Conservation (phyloP, 768 basidiomycete species). For the Inosperma sp. region DNA sequence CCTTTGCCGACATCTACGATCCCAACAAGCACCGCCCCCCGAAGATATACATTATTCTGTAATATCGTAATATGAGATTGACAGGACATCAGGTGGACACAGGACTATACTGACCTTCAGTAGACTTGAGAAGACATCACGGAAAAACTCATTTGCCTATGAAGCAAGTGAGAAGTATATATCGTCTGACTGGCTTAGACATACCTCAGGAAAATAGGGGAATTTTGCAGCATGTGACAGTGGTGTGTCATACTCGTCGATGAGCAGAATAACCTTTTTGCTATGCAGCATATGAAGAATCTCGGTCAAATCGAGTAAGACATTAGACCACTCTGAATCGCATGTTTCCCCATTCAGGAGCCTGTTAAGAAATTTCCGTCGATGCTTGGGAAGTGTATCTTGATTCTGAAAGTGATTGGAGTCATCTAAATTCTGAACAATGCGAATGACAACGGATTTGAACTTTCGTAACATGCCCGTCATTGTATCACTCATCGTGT, state of each 20-base stretch:
- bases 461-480: background rate
- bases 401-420: background rate
- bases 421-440: background rate
- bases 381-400: background rate
- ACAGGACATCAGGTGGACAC: background rate
- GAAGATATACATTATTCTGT: background rate
- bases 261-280: background rate
- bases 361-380: background rate
- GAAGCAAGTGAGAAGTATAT: background rate
- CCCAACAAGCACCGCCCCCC: background rate
- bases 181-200: background rate
- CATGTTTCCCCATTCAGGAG: background rate
- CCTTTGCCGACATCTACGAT: constrained; percentile 1
- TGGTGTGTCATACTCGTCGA: constrained; percentile 2
- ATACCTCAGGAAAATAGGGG: background rate
- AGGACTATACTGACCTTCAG: constrained; percentile 4
- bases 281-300: background rate
- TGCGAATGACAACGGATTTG: background rate
- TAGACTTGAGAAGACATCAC: background rate
- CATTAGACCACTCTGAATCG: background rate
- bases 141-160: background rate
- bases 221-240: background rate
- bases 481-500: background rate
- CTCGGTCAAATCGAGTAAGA: background rate
- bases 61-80: background rate